Base-by-base conservation (phyloP, 2,329 filamentous ascomycete genomes). In the Stenocarpella maydis region DNA sequence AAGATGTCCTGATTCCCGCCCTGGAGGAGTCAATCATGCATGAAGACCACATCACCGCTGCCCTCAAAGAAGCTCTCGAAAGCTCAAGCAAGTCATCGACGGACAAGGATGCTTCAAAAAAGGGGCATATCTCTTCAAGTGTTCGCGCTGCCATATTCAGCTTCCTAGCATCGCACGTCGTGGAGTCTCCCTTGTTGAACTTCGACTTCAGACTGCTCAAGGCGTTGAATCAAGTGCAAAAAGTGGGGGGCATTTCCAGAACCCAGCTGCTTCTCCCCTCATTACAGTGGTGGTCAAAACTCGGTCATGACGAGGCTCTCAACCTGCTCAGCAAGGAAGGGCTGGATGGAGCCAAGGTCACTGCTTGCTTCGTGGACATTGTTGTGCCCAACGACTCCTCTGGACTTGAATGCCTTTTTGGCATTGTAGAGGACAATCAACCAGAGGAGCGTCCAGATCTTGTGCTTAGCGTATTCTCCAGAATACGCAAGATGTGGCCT, bases 1-100 rank as follows among this genome's bases (percentile, higher is more conserved):
- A 88, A 24, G 84, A 88, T 24, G 84, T 92, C 45, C 80, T 98
- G n/a, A 78, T 93, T 24, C 93, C 93, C 0, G 88, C 87, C 2
- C 81, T 97, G 12, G 95, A 98, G 79, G 96, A 98, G 79, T 97
- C 91, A 75, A 86, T 95, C 4, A 87, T 98, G 73, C 94, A 98
- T 76, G 82, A 88, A 4, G 87, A 86, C 34, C 90, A 96, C 71
- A 85, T 97, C 53, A 82, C 86, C 31, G 87, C 87, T 24, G 86
- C 90, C 2, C 78, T 97, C 6, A 85, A 87, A 70, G 85, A 83
- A 39, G 80, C 85, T 0, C 77, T 96, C 14, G 88, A 90, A 73
- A 87, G 87, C 65, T 76, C 77, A 74, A 85, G 69, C 45, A 71
- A 72, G 47, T 72, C 73, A 60, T 75, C 61, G 66, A 72, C 68